phyloP scores from a whole-genome alignment of 1,284 basidiomycete species.

The Veloporphyrellus conicus region DNA sequence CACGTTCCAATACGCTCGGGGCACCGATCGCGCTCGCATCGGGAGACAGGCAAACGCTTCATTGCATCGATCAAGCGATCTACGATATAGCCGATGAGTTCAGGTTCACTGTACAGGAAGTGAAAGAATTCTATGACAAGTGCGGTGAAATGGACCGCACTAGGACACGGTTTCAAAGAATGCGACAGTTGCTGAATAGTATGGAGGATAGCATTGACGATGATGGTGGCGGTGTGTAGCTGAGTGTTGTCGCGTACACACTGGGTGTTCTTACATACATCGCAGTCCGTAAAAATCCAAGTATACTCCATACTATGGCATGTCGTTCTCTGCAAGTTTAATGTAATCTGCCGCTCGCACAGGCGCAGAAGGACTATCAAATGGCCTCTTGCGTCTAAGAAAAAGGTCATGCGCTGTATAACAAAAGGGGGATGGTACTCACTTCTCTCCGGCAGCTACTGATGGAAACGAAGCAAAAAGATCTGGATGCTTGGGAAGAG shows the following conservation, averaged over 20 bases:
- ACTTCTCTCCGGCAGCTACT: slow-evolving; percentile 95
- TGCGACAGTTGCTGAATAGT: slow-evolving; percentile 54
- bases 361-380: slow-evolving; percentile 75
- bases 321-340: slow-evolving; percentile 38
- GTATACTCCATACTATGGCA: slow-evolving; percentile 12
- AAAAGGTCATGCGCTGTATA: slow-evolving; percentile 1
- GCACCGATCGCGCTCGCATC: slow-evolving; percentile 8
- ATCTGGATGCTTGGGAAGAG: slow-evolving; percentile 95
- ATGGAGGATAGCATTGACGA: slow-evolving; percentile 37
- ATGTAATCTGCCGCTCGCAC: slow-evolving; percentile 61
- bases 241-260: not conserved
- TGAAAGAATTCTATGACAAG: slow-evolving; percentile 68
- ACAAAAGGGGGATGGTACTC: slow-evolving; percentile 28
- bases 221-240: slow-evolving; percentile 13
- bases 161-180: slow-evolving; percentile 55
- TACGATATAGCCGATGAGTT: slow-evolving; percentile 59
- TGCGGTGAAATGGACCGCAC: slow-evolving; percentile 65
- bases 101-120: slow-evolving; percentile 67
- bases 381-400: slow-evolving; percentile 65
- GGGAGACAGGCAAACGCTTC: slow-evolving; percentile 33
- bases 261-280: not conserved
- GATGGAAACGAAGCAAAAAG: slow-evolving; percentile 95
- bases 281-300: not conserved
- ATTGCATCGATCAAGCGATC: slow-evolving; percentile 61
- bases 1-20: slow-evolving; percentile 2